Evolutionary conservation across 2,329 filamentous ascomycete species (phyloP).

Genomic region (Penicillium sp.): DNA sequence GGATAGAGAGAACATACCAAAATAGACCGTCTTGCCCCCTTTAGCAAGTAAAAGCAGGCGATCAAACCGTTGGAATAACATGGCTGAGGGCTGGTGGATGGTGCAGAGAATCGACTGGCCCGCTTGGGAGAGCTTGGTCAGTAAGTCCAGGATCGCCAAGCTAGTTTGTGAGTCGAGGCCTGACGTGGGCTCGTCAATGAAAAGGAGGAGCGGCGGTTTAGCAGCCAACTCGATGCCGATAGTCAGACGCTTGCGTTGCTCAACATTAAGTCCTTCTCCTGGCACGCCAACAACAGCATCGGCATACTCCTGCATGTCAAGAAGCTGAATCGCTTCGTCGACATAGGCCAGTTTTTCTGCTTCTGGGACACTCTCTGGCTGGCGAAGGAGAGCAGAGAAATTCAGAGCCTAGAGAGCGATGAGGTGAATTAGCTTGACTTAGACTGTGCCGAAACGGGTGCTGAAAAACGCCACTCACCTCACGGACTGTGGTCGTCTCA

Average conservation of each 20-base stretch:
- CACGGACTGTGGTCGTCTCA: slow-evolving; percentile 79
- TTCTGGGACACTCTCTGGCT: slow-evolving; percentile 70
- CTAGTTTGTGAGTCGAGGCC: slow-evolving; percentile 89
- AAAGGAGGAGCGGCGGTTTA: slow-evolving; percentile 82
- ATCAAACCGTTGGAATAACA: slow-evolving; percentile 83
- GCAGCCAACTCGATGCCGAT: slow-evolving; percentile 92
- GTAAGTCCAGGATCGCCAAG: slow-evolving; percentile 81
- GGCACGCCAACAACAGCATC: slow-evolving; percentile 86
- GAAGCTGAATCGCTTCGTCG: slow-evolving; percentile 81
- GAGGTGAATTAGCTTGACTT: not conserved
- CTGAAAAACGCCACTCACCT: slow-evolving; percentile 40
- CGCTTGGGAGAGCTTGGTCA: slow-evolving; percentile 83
- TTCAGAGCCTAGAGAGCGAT: slow-evolving; percentile 60
- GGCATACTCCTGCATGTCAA: slow-evolving; percentile 86
- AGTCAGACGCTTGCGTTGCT: slow-evolving; percentile 73
- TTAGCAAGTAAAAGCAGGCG: slow-evolving; percentile 63
- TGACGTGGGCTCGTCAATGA: slow-evolving; percentile 91
- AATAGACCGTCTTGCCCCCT: slow-evolving; percentile 38
- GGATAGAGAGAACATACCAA: not conserved
- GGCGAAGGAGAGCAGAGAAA: slow-evolving; percentile 82
- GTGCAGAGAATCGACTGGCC: slow-evolving; percentile 91
- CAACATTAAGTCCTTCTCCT: slow-evolving; percentile 69
- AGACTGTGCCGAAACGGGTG: not conserved
- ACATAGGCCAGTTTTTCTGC: slow-evolving; percentile 82
- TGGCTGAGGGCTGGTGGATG: slow-evolving; percentile 89